A percentile compares a stretch with the other conserved stretches of the same genome.
These are phyloP conservation scores for Hypoxylon sp. DNA, from an alignment of 2,329 filamentous ascomycete species.

Conservation along the genomic window DNA sequence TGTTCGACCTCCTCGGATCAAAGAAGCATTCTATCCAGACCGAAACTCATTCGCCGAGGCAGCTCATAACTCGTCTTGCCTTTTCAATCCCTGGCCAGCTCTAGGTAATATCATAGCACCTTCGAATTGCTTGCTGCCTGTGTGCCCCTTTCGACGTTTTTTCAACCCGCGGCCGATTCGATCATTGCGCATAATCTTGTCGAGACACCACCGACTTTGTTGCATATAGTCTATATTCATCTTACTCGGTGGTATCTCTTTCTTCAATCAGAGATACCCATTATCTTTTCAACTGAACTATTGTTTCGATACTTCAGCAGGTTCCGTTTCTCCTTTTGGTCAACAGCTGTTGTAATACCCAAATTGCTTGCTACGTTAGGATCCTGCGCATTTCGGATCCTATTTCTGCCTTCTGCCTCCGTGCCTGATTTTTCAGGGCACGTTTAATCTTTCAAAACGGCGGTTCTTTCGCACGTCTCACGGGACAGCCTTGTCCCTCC, in stretches of 20 bases:
- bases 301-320: constrained; percentile 42
- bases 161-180: constrained; percentile 33
- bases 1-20: constrained; percentile 43
- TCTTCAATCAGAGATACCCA: constrained; percentile 40
- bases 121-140: constrained; percentile 30
- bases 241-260: constrained; percentile 39
- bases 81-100: constrained; percentile 37
- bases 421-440: constrained; percentile 55
- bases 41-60: constrained; percentile 22
- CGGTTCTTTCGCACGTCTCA: constrained; percentile 77
- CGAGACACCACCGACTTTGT: constrained; percentile 33
- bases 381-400: constrained; percentile 40
- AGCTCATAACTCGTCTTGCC: constrained; percentile 23
- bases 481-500: constrained; percentile 88
- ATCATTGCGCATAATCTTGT: constrained; percentile 36
- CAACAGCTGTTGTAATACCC: constrained; percentile 46
- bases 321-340: constrained; percentile 38
- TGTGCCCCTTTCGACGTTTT: constrained; percentile 32
- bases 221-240: constrained; percentile 44
- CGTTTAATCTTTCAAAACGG: constrained; percentile 77
- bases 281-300: constrained; percentile 40
- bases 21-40: constrained; percentile 31
- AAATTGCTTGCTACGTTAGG: constrained; percentile 41
- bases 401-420: constrained; percentile 47
- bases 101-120: constrained; percentile 34